Percentiles rank a stretch among this genome's conserved stretches.
phyloP scores from a whole-genome alignment of 2,329 filamentous ascomycete genomes.

The Calonectria multiphialidica region DNA sequence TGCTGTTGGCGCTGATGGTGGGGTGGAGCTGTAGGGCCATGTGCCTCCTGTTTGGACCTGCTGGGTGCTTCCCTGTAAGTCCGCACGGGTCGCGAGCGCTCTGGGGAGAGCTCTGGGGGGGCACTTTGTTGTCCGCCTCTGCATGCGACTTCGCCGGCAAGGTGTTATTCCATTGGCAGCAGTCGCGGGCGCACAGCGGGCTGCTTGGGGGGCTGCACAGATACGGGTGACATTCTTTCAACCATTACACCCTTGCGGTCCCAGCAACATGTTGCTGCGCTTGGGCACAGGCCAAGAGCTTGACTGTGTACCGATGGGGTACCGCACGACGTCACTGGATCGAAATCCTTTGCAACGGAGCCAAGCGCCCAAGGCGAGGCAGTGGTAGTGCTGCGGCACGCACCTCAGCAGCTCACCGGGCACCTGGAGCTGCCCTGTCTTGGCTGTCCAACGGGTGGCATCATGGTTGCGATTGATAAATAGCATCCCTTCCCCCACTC shows the following conservation, averaged over 20 bases:
- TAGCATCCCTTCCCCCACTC: slow-evolving; percentile 19
- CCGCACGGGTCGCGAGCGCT: background rate
- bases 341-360: background rate
- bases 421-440: background rate
- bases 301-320: background rate
- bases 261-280: background rate
- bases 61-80: slow-evolving; percentile 2
- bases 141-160: background rate
- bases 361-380: background rate
- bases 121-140: background rate
- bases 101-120: background rate
- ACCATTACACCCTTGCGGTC: background rate
- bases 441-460: background rate
- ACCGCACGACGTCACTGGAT: slow-evolving; percentile 11
- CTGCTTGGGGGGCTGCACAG: background rate
- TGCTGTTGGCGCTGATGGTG: background rate
- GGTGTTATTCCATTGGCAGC: slow-evolving; percentile 3
- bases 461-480: slow-evolving; percentile 17
- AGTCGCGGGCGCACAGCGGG: background rate
- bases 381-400: background rate
- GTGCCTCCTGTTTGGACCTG: background rate
- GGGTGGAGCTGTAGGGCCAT: slow-evolving; percentile 3
- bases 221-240: background rate
- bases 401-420: background rate
- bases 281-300: slow-evolving; percentile 1